Conservation (phyloP, 345 rosid species). For the Laguncularia racemosa region DNA sequence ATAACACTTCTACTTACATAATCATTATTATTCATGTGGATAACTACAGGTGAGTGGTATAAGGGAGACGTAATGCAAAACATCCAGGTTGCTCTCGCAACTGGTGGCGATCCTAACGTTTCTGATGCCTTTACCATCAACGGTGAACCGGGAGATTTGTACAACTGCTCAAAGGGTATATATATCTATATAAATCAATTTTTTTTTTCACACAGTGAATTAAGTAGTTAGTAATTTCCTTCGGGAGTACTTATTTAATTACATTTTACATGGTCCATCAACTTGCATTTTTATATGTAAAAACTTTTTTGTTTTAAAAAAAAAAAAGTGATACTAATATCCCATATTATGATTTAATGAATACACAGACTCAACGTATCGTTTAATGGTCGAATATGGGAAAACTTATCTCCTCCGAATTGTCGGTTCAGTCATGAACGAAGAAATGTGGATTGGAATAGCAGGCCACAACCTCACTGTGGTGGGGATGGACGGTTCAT, state of each 20-base stretch:
- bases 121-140: constrained; percentile 33
- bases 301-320: too few relatives aligned
- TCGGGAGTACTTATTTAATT: background rate
- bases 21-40: background rate
- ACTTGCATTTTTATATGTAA: too few relatives aligned
- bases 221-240: background rate
- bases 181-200: background rate
- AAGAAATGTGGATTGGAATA: constrained; percentile 24
- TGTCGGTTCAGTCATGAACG: constrained; percentile 22
- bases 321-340: too few relatives aligned
- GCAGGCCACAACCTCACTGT: constrained; percentile 25
- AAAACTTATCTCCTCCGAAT: constrained; percentile 26
- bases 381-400: constrained; percentile 10
- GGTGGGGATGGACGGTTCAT: constrained; percentile 25
- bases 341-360: background rate
- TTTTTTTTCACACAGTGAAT: background rate
- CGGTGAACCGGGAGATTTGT: constrained; percentile 31
- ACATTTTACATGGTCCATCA: background rate
- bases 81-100: constrained; percentile 8
- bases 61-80: constrained; percentile 22
- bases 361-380: constrained; percentile 22
- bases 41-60: constrained; percentile 24
- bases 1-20: too few relatives aligned
- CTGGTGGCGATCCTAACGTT: constrained; percentile 6
- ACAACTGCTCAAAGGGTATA: constrained; percentile 23